Evolutionary conservation across 805 yeast species (phyloP).

Genomic region (Metschnikowia gelsemii): DNA sequence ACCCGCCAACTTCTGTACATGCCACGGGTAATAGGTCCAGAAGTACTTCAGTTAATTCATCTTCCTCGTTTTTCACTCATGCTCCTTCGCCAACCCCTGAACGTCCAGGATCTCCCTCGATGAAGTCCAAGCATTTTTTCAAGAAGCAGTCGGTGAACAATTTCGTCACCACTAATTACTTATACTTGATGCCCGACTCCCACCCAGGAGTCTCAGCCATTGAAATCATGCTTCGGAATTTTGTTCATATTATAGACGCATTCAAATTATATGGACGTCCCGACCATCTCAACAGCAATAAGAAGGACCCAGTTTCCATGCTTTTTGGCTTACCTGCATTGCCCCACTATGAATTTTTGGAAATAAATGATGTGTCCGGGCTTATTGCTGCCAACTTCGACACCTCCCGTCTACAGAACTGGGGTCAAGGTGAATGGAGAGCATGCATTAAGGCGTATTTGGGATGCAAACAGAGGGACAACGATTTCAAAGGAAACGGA

Average conservation of each 20-base stretch:
- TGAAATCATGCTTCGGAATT: constrained; percentile 69
- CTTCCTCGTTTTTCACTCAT: constrained; percentile 32
- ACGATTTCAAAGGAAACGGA: constrained; percentile 36
- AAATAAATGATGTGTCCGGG: constrained; percentile 27
- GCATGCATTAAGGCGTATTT: constrained; percentile 24
- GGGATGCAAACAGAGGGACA: constrained; percentile 17
- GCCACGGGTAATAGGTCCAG: constrained; percentile 20
- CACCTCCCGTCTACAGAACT: constrained; percentile 23
- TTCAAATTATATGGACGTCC: constrained; percentile 78
- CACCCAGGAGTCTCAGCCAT: constrained; percentile 72
- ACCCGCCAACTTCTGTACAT: constrained; percentile 12
- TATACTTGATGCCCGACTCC: constrained; percentile 70
- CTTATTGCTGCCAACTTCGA: constrained; percentile 22
- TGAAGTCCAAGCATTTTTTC: constrained; percentile 21
- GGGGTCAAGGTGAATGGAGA: constrained; percentile 34
- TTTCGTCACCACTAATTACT: constrained; percentile 35
- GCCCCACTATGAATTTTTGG: constrained; percentile 63
- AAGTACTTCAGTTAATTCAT: constrained; percentile 24
- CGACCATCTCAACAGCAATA: constrained; percentile 68
- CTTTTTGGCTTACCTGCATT: constrained; percentile 74
- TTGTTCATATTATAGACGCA: constrained; percentile 68
- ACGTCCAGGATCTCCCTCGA: constrained; percentile 9
- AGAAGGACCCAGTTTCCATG: constrained; percentile 60
- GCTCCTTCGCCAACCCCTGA: constrained; percentile 26
- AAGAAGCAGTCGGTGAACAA: constrained; percentile 28